Percentiles rank a stretch among this genome's conserved stretches.
Evolutionary conservation across 2,329 filamentous ascomycete genomes (phyloP).

Genomic region (Aspergillus sojae): DNA sequence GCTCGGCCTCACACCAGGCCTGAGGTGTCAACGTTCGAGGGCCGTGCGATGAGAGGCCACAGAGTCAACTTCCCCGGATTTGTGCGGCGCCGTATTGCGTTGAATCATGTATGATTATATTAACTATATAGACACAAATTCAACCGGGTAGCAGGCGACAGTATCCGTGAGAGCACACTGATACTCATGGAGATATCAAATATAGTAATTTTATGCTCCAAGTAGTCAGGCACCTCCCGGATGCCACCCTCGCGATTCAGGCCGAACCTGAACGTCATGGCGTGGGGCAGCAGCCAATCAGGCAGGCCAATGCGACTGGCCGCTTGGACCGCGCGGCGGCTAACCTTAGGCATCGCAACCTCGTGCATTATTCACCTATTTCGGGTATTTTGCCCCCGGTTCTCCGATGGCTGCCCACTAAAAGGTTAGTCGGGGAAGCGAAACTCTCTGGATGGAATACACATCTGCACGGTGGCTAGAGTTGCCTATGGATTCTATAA

Average conservation of each 20-base stretch:
- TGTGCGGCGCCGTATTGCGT: not conserved
- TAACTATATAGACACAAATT: no score
- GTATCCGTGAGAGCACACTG: no score
- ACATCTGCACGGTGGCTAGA: not conserved
- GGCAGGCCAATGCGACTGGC: constrained; percentile 1
- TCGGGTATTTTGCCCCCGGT: constrained; percentile 4
- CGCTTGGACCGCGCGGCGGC: constrained; percentile 8
- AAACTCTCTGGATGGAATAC: not conserved
- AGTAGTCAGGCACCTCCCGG: constrained; percentile 4
- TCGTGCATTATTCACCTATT: constrained; percentile 13
- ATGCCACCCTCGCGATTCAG: not conserved
- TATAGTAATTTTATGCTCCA: not conserved
- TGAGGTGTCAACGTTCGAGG: constrained; percentile 18
- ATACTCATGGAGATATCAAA: no score
- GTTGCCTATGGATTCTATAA: not conserved
- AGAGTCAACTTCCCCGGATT: not conserved
- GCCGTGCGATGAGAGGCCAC: constrained; percentile 11
- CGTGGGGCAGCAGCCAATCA: constrained; percentile 15
- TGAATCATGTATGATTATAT: not conserved
- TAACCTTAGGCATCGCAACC: constrained; percentile 8
- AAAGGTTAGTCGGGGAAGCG: not conserved
- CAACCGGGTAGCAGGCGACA: no score
- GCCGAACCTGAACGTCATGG: constrained; percentile 17
- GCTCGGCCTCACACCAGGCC: constrained; percentile 8
- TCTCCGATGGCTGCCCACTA: constrained; percentile 3